A percentile compares a stretch with the other conserved stretches of the same genome.
These are phyloP conservation scores for Wickerhamiella hasegawae DNA, from an alignment of 805 yeast genomes.

Conservation along the genomic window DNA sequence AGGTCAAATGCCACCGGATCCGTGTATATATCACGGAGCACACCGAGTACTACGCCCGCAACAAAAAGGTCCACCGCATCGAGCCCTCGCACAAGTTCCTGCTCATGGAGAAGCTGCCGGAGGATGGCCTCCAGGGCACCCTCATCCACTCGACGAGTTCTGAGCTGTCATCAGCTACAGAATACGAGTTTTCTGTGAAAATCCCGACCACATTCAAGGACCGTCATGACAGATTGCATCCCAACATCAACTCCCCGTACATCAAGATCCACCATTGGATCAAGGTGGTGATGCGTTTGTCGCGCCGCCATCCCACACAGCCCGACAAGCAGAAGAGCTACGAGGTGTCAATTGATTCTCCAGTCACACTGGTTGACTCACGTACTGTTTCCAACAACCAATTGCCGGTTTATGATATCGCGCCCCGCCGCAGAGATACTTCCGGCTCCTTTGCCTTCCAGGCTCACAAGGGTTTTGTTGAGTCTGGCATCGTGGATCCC, in stretches of 20 bases:
- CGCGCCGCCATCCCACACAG: conserved; percentile 38
- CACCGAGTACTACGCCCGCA: conserved; percentile 73
- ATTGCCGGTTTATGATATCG: conserved; percentile 25
- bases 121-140: conserved; percentile 17
- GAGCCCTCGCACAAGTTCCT: conserved; percentile 78
- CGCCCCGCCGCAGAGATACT: too few relatives aligned
- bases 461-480: conserved; percentile 2
- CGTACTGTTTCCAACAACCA: conserved; percentile 27
- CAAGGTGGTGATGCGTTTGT: conserved; percentile 68
- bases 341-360: conserved; percentile 90
- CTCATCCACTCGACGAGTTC: conserved; percentile 16
- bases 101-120: conserved; percentile 47
- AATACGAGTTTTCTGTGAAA: conserved; percentile 72
- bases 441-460: conserved; percentile 21
- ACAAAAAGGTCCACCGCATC: conserved; percentile 76
- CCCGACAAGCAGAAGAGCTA: conserved; percentile 63
- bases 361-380: conserved; percentile 66
- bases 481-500: neutral
- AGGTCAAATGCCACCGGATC: conserved; percentile 72
- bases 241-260: conserved; percentile 66
- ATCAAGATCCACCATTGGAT: conserved; percentile 94
- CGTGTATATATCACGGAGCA: conserved; percentile 79
- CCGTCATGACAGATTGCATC: conserved; percentile 44
- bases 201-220: conserved; percentile 56
- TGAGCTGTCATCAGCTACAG: conserved; percentile 30